Evolutionary conservation across 2,329 filamentous ascomycete species (phyloP).

Genomic region (Fusarium decemcellulare): DNA sequence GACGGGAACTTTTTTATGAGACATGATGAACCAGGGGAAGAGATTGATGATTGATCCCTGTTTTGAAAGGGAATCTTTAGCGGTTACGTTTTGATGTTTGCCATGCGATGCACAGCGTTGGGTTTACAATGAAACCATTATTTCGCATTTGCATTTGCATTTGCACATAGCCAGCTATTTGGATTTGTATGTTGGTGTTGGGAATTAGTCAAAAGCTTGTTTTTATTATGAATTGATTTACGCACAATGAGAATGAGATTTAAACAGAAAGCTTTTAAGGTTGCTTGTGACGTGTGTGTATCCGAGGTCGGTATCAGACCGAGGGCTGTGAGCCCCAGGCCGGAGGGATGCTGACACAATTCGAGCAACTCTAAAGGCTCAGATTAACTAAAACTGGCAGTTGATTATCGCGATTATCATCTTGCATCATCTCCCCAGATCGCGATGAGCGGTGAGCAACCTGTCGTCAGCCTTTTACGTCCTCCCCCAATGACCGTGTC

Average conservation of each 20-base stretch:
- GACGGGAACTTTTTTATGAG: slow-evolving; percentile 19
- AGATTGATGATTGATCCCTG: slow-evolving; percentile 9
- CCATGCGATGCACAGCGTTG: slow-evolving; percentile 15
- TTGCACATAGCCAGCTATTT: slow-evolving; percentile 37
- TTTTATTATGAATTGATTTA: slow-evolving; percentile 5
- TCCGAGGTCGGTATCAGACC: no score
- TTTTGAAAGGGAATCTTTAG: slow-evolving; percentile 5
- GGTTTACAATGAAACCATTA: slow-evolving; percentile 15
- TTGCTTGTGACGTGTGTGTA: not conserved
- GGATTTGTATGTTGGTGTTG: slow-evolving; percentile 13
- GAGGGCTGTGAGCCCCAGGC: not conserved
- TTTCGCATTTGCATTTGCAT: slow-evolving; percentile 20
- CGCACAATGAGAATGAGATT: slow-evolving; percentile 17
- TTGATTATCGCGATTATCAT: slow-evolving; percentile 15
- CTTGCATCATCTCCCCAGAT: slow-evolving; percentile 3
- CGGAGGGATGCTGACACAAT: no score
- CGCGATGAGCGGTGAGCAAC: slow-evolving; percentile 10
- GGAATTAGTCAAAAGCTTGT: slow-evolving; percentile 14
- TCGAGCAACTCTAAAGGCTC: not conserved
- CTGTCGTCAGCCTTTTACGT: not conserved
- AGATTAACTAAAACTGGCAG: not conserved
- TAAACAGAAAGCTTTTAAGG: not conserved
- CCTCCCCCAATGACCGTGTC: not conserved
- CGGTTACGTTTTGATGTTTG: slow-evolving; percentile 32
- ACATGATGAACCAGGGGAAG: slow-evolving; percentile 4